phyloP scores from a whole-genome alignment of 106 monocot species.

The Platanthera zijinensis region DNA sequence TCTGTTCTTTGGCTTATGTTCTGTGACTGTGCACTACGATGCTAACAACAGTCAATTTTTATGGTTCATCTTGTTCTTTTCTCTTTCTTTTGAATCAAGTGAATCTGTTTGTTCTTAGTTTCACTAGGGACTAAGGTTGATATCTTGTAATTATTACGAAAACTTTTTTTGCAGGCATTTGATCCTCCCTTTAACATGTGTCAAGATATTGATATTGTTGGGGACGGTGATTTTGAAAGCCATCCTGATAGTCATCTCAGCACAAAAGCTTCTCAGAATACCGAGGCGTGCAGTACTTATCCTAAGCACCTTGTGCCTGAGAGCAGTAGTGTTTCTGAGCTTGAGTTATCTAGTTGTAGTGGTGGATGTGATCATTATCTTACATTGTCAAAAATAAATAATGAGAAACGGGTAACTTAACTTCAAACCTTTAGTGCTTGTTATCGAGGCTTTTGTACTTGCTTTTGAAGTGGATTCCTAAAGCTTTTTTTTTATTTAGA shows the following conservation, averaged over 20 bases:
- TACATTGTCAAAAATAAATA: constrained; percentile 2
- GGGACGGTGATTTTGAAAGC: constrained; percentile 17
- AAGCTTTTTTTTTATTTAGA: constrained; percentile 22
- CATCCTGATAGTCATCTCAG: constrained; percentile 15
- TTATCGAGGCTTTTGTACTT: not conserved
- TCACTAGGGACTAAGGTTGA: not conserved
- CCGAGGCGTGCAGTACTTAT: constrained; percentile 11
- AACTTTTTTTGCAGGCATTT: constrained; percentile 64
- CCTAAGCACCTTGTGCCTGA: constrained; percentile 10
- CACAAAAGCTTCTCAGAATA: constrained; percentile 13
- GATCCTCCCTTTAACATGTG: constrained; percentile 90
- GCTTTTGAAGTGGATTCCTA: constrained; percentile 4
- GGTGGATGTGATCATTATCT: not conserved
- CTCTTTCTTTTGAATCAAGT: not conserved
- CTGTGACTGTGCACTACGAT: not conserved
- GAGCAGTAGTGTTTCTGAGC: constrained; percentile 1
- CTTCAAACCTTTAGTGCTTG: not conserved
- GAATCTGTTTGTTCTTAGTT: not conserved
- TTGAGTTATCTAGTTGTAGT: constrained; percentile 2
- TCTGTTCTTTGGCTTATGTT: not conserved
- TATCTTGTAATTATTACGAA: not conserved
- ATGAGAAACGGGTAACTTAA: constrained; percentile 25
- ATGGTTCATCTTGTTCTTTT: not conserved
- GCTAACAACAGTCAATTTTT: not conserved
- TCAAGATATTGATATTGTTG: constrained; percentile 46